Conservation (phyloP, 306 rosid genomes). For the Corylus americana region DNA sequence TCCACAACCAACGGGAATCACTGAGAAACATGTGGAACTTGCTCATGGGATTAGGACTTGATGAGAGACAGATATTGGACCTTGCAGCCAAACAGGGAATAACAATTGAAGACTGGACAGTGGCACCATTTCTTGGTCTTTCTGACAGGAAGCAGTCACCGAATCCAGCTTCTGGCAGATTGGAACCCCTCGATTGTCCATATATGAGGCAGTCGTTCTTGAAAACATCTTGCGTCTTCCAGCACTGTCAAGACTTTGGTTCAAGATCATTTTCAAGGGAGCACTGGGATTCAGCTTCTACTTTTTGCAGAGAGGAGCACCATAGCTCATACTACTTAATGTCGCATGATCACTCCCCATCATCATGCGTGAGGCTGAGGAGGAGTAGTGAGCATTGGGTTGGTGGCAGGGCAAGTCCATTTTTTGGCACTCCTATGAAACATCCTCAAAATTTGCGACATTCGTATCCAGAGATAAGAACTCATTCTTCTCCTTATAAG, state of each 20-base stretch:
- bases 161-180: slow-evolving; percentile 30
- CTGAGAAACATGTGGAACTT: slow-evolving; percentile 55
- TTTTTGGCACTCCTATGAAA: slow-evolving; percentile 26
- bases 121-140: slow-evolving; percentile 36
- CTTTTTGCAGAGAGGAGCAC: slow-evolving; percentile 47
- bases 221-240: slow-evolving; percentile 39
- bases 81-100: slow-evolving; percentile 58
- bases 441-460: slow-evolving; percentile 30
- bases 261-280: slow-evolving; percentile 22
- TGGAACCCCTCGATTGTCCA: slow-evolving; percentile 19
- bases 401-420: slow-evolving; percentile 31
- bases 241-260: slow-evolving; percentile 32
- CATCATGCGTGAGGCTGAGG: slow-evolving; percentile 37
- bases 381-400: slow-evolving; percentile 41
- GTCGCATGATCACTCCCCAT: slow-evolving; percentile 39
- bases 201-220: slow-evolving; percentile 28
- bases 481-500: slow-evolving; percentile 27
- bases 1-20: slow-evolving; percentile 55
- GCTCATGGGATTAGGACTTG: slow-evolving; percentile 60
- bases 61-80: slow-evolving; percentile 46
- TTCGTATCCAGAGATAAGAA: slow-evolving; percentile 37
- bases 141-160: slow-evolving; percentile 34
- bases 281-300: slow-evolving; percentile 23
- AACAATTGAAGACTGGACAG: slow-evolving; percentile 53
- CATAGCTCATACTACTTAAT: slow-evolving; percentile 37